Evolutionary conservation across 495 filamentous ascomycete genomes (phyloP), one percentile per base, ranked within the genome.

Genomic region (Daldinia concentrica): DNA sequence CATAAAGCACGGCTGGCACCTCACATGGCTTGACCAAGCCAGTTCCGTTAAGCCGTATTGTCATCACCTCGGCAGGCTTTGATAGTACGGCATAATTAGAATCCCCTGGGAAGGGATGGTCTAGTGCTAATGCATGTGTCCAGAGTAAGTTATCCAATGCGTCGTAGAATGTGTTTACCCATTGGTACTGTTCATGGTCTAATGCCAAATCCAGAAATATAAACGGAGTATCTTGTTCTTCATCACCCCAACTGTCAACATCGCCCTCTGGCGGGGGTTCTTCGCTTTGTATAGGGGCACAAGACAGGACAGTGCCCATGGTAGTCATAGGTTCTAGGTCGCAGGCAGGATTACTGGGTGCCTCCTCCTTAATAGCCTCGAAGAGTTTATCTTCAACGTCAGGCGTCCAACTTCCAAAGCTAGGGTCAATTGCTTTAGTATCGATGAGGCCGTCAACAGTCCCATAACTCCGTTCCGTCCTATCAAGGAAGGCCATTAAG

Each of bases 401-500:
- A 11, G 58, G 50, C 39, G 50, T 39, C 76, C 76, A 78, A 15
- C 51, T 39, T 17, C 74, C 71, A 61, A 58, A 64, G 58, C 51
- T 74, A 3, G 68, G 61, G 37, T 76, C 74, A 50, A 78, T 64
- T 37, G 56, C 66, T 36, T 74, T 73, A 5, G 74, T 74, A 37
- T 79, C 66, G 1, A 76, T 56, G 15, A 82, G 69, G 22, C 66
- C 62, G 71, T 94, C 92, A 15, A 84, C 84, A 61, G 91, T 92
- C 6, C 91, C 94, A 78, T 96, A 98, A n/a, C 90, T 87, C 45
- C 94, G 89, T 6, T 90, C 85, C 12, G 94, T 93, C 19, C 77
- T 80, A 68, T 96, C 92, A 34, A 97, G 83, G 73, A 98, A 97
- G 22, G 93, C 93, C 80, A 97, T 87, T n/a, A 97, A 73, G 26